Base-by-base conservation (phyloP, 768 basidiomycete species). In the Boletellus sp. region DNA sequence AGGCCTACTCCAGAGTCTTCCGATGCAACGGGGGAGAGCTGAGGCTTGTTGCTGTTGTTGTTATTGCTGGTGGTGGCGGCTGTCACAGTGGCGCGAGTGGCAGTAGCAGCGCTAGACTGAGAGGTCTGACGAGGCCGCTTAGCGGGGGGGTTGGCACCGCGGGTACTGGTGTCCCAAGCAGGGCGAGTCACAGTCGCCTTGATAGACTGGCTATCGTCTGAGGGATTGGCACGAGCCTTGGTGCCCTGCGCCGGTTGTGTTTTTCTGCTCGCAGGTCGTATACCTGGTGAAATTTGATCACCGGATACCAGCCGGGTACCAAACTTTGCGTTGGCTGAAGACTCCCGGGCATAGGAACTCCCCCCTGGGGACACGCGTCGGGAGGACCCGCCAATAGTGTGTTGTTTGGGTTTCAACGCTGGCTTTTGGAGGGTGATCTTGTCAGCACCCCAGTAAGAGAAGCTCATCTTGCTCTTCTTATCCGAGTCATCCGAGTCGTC, bases 391-490 rank as follows among this genome's bases (percentile, higher is more conserved):
- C 61, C 52, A 71, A 71, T 63, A 23, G 54, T 20, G n/a, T 64
- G 55, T 22, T 67, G 66, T 48, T 67, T 67, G 33, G 69, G 68
- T 62, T 84, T 86, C 59, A 84, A 65, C 35, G 82, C 67, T 2
- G 90, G 87, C 58, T 87, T 87, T 65, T 90, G 87, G 19, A 93
- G 80, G 1, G 90, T 93, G 60, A 93, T 79, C 70, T 90, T 90
- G 72, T 93, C 90, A 28, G 90, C 90, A 22, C 90, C 90, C 89
- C 90, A 92, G 63, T 92, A 94, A 6, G 89, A 91, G 70, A 92
- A 92, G 72, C 87, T 89, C 90, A 92, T 91, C 68, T 91, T 92
- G 74, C 85, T 89, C 74, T 90, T 88, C 72, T 84, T 81, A 66
- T 91, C 90, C 11, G 88, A 91, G 59, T 91, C 87, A 57, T 89